A percentile compares a stretch with the other conserved stretches of the same genome.
Evolutionary conservation across 805 yeast species (phyloP).

Genomic region (Komagataella pseudopastoris): DNA sequence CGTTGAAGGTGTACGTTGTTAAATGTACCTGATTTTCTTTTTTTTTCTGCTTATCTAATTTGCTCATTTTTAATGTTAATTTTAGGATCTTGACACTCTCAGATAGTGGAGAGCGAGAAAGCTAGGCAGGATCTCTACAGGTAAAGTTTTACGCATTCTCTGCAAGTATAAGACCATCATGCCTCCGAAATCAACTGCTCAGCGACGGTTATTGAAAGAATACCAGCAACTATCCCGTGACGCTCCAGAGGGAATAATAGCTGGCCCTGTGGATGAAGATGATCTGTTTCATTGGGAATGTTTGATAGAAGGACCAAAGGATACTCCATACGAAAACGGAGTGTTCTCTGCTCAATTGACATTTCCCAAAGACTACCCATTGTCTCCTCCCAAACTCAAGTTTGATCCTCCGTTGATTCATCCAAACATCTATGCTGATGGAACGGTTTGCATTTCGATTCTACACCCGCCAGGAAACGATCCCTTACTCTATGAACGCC

Average conservation of each 20-base stretch:
- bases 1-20: not conserved
- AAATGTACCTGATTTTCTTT: conserved; percentile 1
- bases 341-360: conserved; percentile 34
- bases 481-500: conserved; percentile 88
- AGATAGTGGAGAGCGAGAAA: not conserved
- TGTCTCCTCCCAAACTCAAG: conserved; percentile 39
- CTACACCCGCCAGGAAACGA: conserved; percentile 96
- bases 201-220: conserved; percentile 75
- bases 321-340: conserved; percentile 38
- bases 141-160: not conserved
- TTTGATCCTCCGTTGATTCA: conserved; percentile 78
- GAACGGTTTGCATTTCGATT: conserved; percentile 91
- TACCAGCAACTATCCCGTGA: conserved; percentile 75
- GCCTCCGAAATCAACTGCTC: conserved; percentile 38
- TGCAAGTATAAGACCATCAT: not conserved
- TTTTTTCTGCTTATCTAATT: not conserved
- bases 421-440: conserved; percentile 90
- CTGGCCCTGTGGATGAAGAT: conserved; percentile 60
- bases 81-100: not conserved
- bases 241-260: conserved; percentile 91
- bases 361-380: conserved; percentile 39
- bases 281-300: conserved; percentile 43
- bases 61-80: not conserved
- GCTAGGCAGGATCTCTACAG: not conserved
- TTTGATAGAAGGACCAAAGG: conserved; percentile 34